Base-by-base conservation (phyloP, 176 grass and related monocot genomes). In the Avena insularis region DNA sequence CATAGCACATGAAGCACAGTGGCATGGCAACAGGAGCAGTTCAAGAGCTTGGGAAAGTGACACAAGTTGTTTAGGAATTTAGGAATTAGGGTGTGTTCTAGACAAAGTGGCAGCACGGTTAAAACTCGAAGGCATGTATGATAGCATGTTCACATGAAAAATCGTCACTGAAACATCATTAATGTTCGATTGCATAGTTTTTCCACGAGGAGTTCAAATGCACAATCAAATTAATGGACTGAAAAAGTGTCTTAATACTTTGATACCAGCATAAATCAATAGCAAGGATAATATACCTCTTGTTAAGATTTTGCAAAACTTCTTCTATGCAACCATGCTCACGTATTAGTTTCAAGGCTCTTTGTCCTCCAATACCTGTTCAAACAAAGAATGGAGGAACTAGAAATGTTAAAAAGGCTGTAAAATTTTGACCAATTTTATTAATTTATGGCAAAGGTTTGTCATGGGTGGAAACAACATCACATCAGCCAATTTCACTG, bases 361-460 rank as follows among this genome's bases (percentile, higher is more conserved):
- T 94, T 83, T 95, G 96, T 86, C 93, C 93, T 46, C 96, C 96
- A 83, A 98, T 95, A 79, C 96, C 96, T 98, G 89, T 48, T 38
- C n/a, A 58, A 45, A 88, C 71, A 19, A 79, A 79, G 55, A 57
- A 57, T 12, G 43, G 80, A 40, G 54, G 45, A 49, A 55, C 49
- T 58, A 80, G 31, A 25, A 82, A 86, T 38, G 58, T 43, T 73
- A 79, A 62, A 83, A 74, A 75, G 15, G 15, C 5, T 71, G 76
- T 35, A 47, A 45, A 65, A 40, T 55, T 51, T 27, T 51, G 51
- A 83, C 16, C 48, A 82, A 80, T 55, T 46, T 51, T 43, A 71
- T 20, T 35, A 6, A 33, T 55, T 60, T 62, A 88, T 47, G 48
- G 17, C 47, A 23, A 82, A 81, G 50, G 71, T 31, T 70, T 29